phyloP scores from a whole-genome alignment of 495 filamentous ascomycete species.

The Articulospora tetracladia region DNA sequence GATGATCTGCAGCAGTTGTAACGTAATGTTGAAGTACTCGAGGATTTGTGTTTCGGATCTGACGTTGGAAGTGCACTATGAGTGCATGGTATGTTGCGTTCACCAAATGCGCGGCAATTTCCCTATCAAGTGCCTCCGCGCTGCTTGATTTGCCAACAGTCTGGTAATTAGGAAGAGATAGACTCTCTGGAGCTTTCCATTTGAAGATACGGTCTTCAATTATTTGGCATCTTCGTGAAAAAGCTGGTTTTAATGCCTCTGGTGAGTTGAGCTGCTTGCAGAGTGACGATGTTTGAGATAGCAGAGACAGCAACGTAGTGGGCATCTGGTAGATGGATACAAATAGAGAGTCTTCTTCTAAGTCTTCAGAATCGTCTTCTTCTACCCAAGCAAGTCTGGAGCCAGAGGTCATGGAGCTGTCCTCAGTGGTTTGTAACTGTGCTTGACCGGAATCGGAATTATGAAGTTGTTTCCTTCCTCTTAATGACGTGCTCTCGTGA shows the following conservation, averaged over 20 bases:
- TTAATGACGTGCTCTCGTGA: neutral
- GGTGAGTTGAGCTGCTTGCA: conserved; percentile 1
- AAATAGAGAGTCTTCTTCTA: neutral
- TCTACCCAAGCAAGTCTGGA: conserved; percentile 1
- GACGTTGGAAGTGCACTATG: neutral
- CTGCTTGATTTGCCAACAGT: neutral
- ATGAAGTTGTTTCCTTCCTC: neutral
- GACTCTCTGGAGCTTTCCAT: neutral
- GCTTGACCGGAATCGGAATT: neutral
- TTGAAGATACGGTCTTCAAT: neutral
- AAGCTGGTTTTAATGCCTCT: neutral
- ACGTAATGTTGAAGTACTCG: conserved; percentile 2
- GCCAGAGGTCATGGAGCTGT: neutral
- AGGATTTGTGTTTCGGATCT: neutral
- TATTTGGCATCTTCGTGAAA: neutral
- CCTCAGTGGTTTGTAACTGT: neutral
- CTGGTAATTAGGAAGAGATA: neutral
- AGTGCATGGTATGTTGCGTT: neutral
- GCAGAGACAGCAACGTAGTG: neutral
- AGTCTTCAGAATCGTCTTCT: neutral
- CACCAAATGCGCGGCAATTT: neutral
- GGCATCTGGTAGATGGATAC: neutral
- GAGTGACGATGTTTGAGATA: neutral
- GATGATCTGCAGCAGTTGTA: neutral
- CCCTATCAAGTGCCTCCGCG: neutral